These are phyloP conservation scores for Vigna angularis DNA, from an alignment of 306 rosid species.

Conservation along the genomic window DNA sequence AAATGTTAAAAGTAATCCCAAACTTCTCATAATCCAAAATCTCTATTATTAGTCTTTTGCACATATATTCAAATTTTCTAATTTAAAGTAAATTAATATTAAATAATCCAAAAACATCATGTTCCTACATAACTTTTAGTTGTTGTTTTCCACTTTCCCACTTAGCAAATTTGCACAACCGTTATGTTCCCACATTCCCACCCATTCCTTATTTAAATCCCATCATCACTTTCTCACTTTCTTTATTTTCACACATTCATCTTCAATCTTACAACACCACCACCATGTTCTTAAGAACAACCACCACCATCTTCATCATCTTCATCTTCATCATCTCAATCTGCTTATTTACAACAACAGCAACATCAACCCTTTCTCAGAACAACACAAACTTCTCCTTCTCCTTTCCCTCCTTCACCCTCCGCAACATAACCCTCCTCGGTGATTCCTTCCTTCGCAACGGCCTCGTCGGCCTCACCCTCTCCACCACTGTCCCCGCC, in stretches of 20 bases:
- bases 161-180: not conserved
- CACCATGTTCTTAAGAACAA: conserved; percentile 39
- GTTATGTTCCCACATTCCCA: not conserved
- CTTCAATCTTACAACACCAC: not conserved
- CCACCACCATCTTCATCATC: conserved; percentile 29
- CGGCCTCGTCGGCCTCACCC: conserved; percentile 77
- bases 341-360: not conserved
- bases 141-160: not conserved
- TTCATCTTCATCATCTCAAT: conserved; percentile 17
- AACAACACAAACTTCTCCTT: conserved; percentile 39
- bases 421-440: conserved; percentile 83
- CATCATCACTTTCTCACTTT: not conserved
- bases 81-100: no score
- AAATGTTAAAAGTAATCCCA: no score
- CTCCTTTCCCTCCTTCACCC: conserved; percentile 64
- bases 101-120: no score
- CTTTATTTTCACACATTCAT: not conserved
- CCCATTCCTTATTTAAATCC: not conserved
- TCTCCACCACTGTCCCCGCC: conserved; percentile 68
- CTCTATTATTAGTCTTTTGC: no score
- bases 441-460: conserved; percentile 82
- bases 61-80: no score
- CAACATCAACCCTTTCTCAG: conserved; percentile 20
- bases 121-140: not conserved
- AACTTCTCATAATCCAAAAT: no score